Base-by-base conservation (phyloP, 2,329 filamentous ascomycete species). In the Intubia oerlemansii region DNA sequence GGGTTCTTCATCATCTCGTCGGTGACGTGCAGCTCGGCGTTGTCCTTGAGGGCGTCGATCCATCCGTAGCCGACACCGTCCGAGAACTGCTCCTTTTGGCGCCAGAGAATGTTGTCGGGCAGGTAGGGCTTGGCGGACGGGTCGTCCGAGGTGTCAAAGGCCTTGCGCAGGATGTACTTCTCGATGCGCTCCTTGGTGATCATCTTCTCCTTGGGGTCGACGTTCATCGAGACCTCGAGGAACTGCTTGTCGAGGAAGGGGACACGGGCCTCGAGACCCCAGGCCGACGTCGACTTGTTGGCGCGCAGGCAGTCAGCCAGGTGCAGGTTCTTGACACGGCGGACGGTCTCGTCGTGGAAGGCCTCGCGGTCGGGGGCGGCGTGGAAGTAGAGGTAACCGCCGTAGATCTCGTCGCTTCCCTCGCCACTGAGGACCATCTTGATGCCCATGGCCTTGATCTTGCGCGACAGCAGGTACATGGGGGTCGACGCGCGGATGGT, bases 381-480 rank as follows among this genome's bases (percentile, higher is more conserved):
- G 53, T 92, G 82, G 70, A 98, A 98, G 64, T 98, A 98, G 13
- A 98, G 70, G 54, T 98, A 98, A 30, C 88, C 88, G 37, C 88
- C 88, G 42, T 95, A 95, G 49, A 93, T 93, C 57, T 98, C 88
- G 51, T 98, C 88, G 45, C 78, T 88, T 28, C 88, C 88, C 56
- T 98, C 88, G 36, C 88, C 88, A 44, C 78, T 90, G 36, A 98
- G 66, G 32, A 98, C 88, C 88, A 98, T 98, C 69, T 98, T 98
- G 47, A 98, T 79, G 38, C 88, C 88, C 73, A 93, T 85, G 20
- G 84, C 88, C 65, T 98, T 98, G 63, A 98, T 98, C 64, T 98
- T 98, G 50, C 90, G 74, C 36, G 81, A 88, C 27, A 98, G 66
- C 38, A 98, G 61, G 58, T 93, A 98, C 88, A 98, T 98, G 39